These are phyloP conservation scores for Arachnomyces sp. DNA, from an alignment of 2,329 filamentous ascomycete genomes.

Conservation along the genomic window DNA sequence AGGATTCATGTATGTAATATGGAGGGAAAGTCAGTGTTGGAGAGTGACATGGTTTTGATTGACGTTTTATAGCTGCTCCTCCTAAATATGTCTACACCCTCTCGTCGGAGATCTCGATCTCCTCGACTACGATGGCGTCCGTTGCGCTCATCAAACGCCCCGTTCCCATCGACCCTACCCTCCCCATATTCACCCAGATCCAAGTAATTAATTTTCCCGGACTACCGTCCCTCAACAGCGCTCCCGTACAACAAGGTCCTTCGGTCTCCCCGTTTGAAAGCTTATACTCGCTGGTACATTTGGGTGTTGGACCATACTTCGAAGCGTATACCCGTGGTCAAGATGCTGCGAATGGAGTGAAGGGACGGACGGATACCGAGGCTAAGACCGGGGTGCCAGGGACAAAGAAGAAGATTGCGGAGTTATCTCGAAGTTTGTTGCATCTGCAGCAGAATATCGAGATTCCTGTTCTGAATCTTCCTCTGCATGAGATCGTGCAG, in stretches of 20 bases:
- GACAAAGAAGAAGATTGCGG: conserved; percentile 95
- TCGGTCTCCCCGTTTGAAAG: conserved; percentile 81
- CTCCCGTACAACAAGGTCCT: conserved; percentile 60
- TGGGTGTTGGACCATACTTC: conserved; percentile 89
- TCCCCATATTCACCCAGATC: conserved; percentile 79
- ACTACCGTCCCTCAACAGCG: conserved; percentile 59
- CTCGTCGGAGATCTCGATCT: conserved; percentile 66
- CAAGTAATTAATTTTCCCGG: conserved; percentile 89
- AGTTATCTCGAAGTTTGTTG: conserved; percentile 79
- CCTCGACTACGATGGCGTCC: conserved; percentile 68
- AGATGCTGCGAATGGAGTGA: conserved; percentile 55
- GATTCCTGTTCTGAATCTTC: conserved; percentile 82
- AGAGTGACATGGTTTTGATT: not conserved
- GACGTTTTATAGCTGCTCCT: conserved; percentile 18
- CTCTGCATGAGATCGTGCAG: conserved; percentile 83
- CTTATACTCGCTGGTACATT: conserved; percentile 83
- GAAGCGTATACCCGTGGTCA: conserved; percentile 88
- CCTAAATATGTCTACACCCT: conserved; percentile 64
- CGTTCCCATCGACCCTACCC: conserved; percentile 71
- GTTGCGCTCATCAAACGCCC: conserved; percentile 86
- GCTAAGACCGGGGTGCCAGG: conserved; percentile 90
- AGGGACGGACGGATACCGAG: conserved; percentile 74
- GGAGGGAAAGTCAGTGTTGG: not conserved
- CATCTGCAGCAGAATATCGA: conserved; percentile 97
- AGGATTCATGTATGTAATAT: conserved; percentile 32